Evolutionary conservation across 768 basidiomycete genomes (phyloP).

Genomic region (Heimioporus sp.): DNA sequence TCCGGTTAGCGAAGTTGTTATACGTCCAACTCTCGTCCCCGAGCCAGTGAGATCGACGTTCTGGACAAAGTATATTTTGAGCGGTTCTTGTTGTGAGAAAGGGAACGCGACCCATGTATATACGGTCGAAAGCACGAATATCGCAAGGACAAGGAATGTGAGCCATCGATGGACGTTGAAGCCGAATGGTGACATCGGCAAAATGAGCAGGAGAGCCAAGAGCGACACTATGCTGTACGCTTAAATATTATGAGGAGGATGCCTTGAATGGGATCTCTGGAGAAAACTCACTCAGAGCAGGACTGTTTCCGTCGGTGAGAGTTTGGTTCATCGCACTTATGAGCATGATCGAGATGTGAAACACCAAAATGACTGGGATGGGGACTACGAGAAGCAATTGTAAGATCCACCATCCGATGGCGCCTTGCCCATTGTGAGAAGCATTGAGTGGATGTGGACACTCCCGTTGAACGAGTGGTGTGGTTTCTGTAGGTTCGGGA

Average conservation of each 20-base stretch:
- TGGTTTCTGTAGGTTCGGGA: conserved; percentile 51
- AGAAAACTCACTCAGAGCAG: conserved; percentile 43
- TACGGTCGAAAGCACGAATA: conserved; percentile 43
- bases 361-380: conserved; percentile 49
- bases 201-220: conserved; percentile 47
- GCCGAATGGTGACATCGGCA: conserved; percentile 66
- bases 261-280: neutral
- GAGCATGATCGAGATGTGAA: conserved; percentile 48
- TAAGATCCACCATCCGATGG: conserved; percentile 53
- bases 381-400: conserved; percentile 57
- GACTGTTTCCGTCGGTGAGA: conserved; percentile 57
- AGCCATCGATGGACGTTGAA: conserved; percentile 46
- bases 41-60: conserved; percentile 42
- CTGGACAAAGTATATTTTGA: conserved; percentile 75
- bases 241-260: conserved; percentile 20
- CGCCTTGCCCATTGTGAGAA: conserved; percentile 11
- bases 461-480: conserved; percentile 48
- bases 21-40: conserved; percentile 25
- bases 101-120: conserved; percentile 54
- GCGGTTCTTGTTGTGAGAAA: conserved; percentile 56
- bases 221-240: conserved; percentile 51
- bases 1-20: conserved; percentile 45
- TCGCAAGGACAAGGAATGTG: conserved; percentile 33
- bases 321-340: conserved; percentile 54
- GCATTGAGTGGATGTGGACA: conserved; percentile 3